Evolutionary conservation across 1,139 yeast species (phyloP).

Genomic region (Kluyveromyces marxianus): DNA sequence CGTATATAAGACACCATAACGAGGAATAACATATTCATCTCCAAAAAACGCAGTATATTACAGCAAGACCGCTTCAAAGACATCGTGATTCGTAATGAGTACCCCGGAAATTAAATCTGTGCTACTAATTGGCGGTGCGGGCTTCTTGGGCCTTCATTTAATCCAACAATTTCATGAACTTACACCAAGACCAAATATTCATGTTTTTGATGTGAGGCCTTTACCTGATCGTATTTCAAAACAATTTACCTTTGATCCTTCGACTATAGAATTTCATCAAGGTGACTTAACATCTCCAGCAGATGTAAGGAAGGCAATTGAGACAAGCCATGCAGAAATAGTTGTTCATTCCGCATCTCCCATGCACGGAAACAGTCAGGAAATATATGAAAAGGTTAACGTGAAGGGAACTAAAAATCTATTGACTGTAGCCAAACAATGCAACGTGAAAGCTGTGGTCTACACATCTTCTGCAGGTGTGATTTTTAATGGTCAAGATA

Average conservation of each 20-base stretch:
- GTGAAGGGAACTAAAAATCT: conserved; percentile 82
- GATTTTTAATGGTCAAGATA: conserved; percentile 85
- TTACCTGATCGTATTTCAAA: conserved; percentile 62
- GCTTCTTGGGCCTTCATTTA: conserved; percentile 87
- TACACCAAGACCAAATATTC: conserved; percentile 63
- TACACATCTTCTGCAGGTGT: conserved; percentile 98
- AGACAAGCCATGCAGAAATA: conserved; percentile 54
- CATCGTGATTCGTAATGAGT: neutral
- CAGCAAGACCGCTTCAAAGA: no score
- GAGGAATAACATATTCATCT: no score
- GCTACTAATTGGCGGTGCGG: conserved; percentile 86
- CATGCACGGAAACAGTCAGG: conserved; percentile 75
- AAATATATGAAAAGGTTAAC: conserved; percentile 80
- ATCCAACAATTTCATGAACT: conserved; percentile 72
- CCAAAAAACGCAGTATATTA: no score
- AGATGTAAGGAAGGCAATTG: conserved; percentile 62
- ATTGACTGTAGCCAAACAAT: conserved; percentile 52
- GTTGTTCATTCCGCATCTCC: conserved; percentile 97
- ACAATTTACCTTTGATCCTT: conserved; percentile 66
- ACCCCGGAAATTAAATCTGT: conserved; percentile 39
- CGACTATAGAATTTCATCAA: conserved; percentile 50
- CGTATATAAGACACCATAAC: no score
- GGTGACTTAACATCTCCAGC: conserved; percentile 79
- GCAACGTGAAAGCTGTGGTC: conserved; percentile 59
- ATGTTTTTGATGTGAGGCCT: conserved; percentile 87